A percentile compares a stretch with the other conserved stretches of the same genome.
Conservation (phyloP, 192 early-diverging fungal species). For the Coemansia sp. region DNA sequence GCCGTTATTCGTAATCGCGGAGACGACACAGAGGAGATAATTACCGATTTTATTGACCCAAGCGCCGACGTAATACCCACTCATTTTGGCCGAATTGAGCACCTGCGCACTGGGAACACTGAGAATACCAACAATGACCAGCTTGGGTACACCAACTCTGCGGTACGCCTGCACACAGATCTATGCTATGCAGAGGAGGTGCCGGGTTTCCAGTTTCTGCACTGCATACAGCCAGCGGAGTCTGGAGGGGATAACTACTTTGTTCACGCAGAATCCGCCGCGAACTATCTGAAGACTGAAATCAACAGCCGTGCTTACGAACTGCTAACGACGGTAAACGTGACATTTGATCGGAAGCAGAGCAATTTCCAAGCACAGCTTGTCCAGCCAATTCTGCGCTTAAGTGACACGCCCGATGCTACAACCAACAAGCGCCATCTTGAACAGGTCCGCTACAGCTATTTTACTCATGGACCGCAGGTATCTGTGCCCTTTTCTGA, state of each 20-base stretch:
- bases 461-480: conserved; percentile 53
- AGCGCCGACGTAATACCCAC: conserved; percentile 45
- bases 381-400: conserved; percentile 42
- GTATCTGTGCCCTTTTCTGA: conserved; percentile 43
- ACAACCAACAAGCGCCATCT: conserved; percentile 26
- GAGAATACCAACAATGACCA: conserved; percentile 55
- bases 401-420: conserved; percentile 22
- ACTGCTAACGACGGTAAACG: conserved; percentile 49
- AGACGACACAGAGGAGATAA: conserved; percentile 47
- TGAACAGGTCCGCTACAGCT: conserved; percentile 52
- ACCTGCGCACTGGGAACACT: conserved; percentile 51
- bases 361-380: conserved; percentile 46
- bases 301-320: conserved; percentile 50
- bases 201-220: conserved; percentile 54
- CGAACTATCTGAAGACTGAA: conserved; percentile 54
- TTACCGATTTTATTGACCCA: conserved; percentile 53
- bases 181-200: conserved; percentile 43
- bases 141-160: conserved; percentile 53
- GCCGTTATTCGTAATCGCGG: conserved; percentile 51
- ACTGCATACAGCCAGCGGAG: conserved; percentile 54
- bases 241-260: conserved; percentile 54
- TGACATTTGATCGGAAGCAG: conserved; percentile 53
- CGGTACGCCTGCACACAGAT: conserved; percentile 51
- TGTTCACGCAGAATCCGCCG: conserved; percentile 53
- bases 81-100: conserved; percentile 56